Percentiles rank a stretch among this genome's conserved stretches.
phyloP scores from a whole-genome alignment of 1,284 basidiomycete genomes.

The Pseudozyma pruni region DNA sequence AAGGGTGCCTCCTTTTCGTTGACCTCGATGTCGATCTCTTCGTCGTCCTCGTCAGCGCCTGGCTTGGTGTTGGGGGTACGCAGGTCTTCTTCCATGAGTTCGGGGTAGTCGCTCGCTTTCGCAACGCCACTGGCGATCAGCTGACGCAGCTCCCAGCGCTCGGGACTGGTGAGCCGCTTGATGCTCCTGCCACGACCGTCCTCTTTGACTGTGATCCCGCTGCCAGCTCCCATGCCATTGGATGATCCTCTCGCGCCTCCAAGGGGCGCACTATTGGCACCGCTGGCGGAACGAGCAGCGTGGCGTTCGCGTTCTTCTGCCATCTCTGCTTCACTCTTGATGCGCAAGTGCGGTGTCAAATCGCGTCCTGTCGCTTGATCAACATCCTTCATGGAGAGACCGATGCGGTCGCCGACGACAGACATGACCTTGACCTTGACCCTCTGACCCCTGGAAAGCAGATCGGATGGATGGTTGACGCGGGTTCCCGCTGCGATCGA shows the following conservation, averaged over 20 bases:
- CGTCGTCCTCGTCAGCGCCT: slow-evolving; percentile 56
- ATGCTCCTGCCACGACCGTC: slow-evolving; percentile 70
- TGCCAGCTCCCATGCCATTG: slow-evolving; percentile 27
- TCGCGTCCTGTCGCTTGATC: slow-evolving; percentile 90
- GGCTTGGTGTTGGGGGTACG: slow-evolving; percentile 53
- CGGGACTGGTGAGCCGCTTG: slow-evolving; percentile 92
- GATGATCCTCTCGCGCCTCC: slow-evolving; percentile 28
- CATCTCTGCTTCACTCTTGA: slow-evolving; percentile 87
- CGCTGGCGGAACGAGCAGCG: slow-evolving; percentile 63
- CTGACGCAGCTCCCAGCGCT: slow-evolving; percentile 99
- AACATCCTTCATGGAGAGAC: slow-evolving; percentile 96
- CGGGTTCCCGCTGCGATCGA: slow-evolving; percentile 81
- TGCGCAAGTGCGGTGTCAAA: slow-evolving; percentile 88
- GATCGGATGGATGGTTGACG: slow-evolving; percentile 85
- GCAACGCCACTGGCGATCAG: slow-evolving; percentile 94
- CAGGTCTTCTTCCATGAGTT: slow-evolving; percentile 79
- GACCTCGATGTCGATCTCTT: slow-evolving; percentile 93
- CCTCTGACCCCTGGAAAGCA: slow-evolving; percentile 82
- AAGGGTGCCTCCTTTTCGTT: slow-evolving; percentile 97
- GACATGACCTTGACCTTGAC: slow-evolving; percentile 89
- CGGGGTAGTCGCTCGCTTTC: slow-evolving; percentile 92
- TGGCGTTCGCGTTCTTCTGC: slow-evolving; percentile 47
- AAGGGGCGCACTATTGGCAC: slow-evolving; percentile 71
- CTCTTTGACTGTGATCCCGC: slow-evolving; percentile 49
- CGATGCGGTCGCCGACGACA: slow-evolving; percentile 80